phyloP scores from a whole-genome alignment of 2,329 filamentous ascomycete genomes.

The Botryosphaeria dothidea region DNA sequence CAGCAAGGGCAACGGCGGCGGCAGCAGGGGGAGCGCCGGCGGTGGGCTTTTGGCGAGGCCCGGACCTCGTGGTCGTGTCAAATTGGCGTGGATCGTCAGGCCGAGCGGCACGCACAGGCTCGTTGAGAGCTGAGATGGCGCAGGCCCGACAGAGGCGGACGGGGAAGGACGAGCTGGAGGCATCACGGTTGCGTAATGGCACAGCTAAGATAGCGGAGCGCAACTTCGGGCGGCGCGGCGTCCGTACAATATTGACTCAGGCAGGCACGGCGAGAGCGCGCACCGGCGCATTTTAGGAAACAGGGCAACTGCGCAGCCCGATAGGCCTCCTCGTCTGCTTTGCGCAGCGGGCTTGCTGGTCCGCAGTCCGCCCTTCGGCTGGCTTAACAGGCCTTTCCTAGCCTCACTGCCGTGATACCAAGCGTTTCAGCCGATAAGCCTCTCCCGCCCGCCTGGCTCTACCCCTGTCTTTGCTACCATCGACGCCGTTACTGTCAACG shows the following conservation, averaged over 20 bases:
- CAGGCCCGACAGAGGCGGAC: too few relatives aligned
- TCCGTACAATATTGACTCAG: neutral
- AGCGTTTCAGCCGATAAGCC: constrained; percentile 17
- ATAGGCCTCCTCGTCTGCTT: constrained; percentile 1
- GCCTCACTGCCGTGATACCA: constrained; percentile 4
- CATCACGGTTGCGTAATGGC: neutral
- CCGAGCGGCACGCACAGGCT: neutral
- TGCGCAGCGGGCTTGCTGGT: too few relatives aligned
- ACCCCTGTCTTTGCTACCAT: neutral
- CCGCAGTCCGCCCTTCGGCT: neutral
- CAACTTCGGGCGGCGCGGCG: neutral
- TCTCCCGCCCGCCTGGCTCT: constrained; percentile 12
- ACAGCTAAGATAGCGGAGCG: neutral
- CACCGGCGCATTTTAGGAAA: neutral
- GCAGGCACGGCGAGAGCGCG: neutral
- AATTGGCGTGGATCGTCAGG: constrained; percentile 5
- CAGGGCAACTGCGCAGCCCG: neutral
- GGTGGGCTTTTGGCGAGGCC: neutral
- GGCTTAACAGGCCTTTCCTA: neutral
- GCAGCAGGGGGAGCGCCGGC: neutral
- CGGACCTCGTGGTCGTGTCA: constrained; percentile 1
- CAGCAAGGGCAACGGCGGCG: neutral
- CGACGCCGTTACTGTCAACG: neutral
- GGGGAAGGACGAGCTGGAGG: neutral
- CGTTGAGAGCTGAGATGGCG: neutral